phyloP scores from a whole-genome alignment of 371 early-diverging fungal genomes.

The Lichtheimia hyalospora region DNA sequence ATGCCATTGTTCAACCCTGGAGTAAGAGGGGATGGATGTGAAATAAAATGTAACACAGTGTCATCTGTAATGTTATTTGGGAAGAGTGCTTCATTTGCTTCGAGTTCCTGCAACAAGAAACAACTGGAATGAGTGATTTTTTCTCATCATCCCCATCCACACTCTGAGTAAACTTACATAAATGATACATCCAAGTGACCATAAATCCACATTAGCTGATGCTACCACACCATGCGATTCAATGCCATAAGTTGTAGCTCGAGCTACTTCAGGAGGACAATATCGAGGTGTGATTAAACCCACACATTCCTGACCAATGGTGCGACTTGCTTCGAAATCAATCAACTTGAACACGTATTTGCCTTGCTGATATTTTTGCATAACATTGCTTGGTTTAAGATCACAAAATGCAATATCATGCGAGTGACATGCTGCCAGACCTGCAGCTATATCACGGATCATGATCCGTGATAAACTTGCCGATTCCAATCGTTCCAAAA shows the following conservation, averaged over 20 bases:
- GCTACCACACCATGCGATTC: conserved; percentile 48
- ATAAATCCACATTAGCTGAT: conserved; percentile 42
- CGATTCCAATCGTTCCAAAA: conserved; percentile 37
- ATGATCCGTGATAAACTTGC: conserved; percentile 5
- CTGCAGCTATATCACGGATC: conserved; percentile 9
- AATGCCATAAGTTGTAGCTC: conserved; percentile 46
- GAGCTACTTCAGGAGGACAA: conserved; percentile 46
- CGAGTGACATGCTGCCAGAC: conserved; percentile 34
- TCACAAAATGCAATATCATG: conserved; percentile 31
- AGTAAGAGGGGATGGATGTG: conserved; percentile 50
- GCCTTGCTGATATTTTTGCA: conserved; percentile 26
- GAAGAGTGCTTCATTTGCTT: conserved; percentile 40
- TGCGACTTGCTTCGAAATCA: conserved; percentile 50
- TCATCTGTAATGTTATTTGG: conserved; percentile 43
- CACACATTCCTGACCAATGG: conserved; percentile 35
- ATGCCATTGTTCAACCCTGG: conserved; percentile 45
- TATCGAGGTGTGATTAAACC: conserved; percentile 29
- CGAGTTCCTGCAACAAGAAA: conserved; percentile 26
- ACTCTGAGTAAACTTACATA: conserved; percentile 15
- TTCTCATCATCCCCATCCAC: not conserved
- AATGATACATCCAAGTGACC: conserved; percentile 47
- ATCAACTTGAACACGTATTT: conserved; percentile 25
- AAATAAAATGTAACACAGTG: conserved; percentile 48
- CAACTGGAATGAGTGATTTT: not conserved
- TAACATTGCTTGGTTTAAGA: conserved; percentile 41